Evolutionary conservation across 495 filamentous ascomycete genomes (phyloP).

Genomic region (Aspergillus biplanus): DNA sequence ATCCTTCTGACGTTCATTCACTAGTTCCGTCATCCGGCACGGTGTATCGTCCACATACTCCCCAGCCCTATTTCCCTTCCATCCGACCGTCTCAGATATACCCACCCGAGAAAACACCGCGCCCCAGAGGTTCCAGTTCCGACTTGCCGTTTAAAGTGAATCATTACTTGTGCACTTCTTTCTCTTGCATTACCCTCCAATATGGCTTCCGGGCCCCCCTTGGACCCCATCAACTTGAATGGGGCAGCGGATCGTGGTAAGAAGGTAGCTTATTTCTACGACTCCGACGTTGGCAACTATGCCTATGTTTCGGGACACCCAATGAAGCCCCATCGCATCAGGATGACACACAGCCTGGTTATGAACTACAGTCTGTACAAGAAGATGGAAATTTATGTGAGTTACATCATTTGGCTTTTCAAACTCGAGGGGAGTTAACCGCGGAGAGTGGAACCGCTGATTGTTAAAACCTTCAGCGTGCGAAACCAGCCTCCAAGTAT

Average conservation of each 20-base stretch:
- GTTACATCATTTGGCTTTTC: slow-evolving; percentile 34
- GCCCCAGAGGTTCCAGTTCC: slow-evolving; percentile 10
- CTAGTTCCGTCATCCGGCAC: not conserved
- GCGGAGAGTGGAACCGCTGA: slow-evolving; percentile 24
- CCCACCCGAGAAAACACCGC: slow-evolving; percentile 27
- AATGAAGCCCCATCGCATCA: slow-evolving; percentile 99
- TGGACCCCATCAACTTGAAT: slow-evolving; percentile 55
- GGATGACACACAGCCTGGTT: slow-evolving; percentile 93
- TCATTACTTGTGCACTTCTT: slow-evolving; percentile 3
- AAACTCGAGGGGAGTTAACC: not conserved
- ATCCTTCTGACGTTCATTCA: slow-evolving; percentile 18
- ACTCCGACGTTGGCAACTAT: slow-evolving; percentile 95
- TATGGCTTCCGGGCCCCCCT: slow-evolving; percentile 54
- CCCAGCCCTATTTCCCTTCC: not conserved
- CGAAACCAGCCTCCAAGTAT: slow-evolving; percentile 91
- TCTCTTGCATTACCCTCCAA: slow-evolving; percentile 19
- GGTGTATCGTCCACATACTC: not conserved
- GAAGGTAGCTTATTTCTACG: slow-evolving; percentile 95
- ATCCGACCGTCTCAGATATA: not conserved
- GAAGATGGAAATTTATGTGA: slow-evolving; percentile 98
- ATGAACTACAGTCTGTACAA: slow-evolving; percentile 99
- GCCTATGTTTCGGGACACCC: slow-evolving; percentile 98
- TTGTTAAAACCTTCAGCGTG: slow-evolving; percentile 63
- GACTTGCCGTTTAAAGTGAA: slow-evolving; percentile 3
- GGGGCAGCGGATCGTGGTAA: slow-evolving; percentile 60